These are phyloP conservation scores for Scedosporium dehoogii DNA, from an alignment of 2,329 filamentous ascomycete species.

Conservation along the genomic window DNA sequence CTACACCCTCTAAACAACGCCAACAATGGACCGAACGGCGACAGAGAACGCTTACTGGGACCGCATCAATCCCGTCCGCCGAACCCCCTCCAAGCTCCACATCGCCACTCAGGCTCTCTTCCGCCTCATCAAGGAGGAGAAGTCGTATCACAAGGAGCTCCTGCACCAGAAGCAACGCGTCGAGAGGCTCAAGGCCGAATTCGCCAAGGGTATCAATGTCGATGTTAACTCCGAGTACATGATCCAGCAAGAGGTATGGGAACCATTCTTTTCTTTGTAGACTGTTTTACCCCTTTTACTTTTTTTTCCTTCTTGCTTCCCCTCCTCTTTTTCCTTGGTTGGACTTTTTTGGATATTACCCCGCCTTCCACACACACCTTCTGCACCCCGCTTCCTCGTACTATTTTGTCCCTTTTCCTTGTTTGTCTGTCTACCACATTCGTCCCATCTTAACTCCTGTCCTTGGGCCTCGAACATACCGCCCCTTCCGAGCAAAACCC, in stretches of 20 bases:
- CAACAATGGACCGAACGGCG: not conserved
- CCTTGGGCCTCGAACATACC: not conserved
- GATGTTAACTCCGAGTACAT: conserved; percentile 70
- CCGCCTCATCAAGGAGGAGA: conserved; percentile 85
- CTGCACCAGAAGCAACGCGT: conserved; percentile 64
- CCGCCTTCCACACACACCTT: not conserved
- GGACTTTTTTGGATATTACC: not conserved
- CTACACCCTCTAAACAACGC: not conserved
- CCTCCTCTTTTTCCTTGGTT: not conserved
- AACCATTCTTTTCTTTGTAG: not conserved
- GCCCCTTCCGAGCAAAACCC: not conserved
- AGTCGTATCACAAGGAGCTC: conserved; percentile 81
- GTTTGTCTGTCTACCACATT: not conserved
- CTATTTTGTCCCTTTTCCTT: not conserved
- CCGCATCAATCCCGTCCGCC: not conserved
- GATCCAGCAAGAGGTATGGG: conserved; percentile 75
- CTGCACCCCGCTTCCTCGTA: not conserved
- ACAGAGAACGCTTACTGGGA: not conserved
- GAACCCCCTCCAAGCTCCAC: conserved; percentile 54
- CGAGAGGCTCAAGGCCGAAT: conserved; percentile 40
- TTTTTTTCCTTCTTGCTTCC: not conserved
- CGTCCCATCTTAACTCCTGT: not conserved
- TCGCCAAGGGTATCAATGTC: conserved; percentile 41
- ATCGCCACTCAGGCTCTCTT: conserved; percentile 72
- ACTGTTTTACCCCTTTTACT: not conserved